Conservation (phyloP, 1,284 basidiomycete genomes). For the Papiliotrema flavescens region DNA sequence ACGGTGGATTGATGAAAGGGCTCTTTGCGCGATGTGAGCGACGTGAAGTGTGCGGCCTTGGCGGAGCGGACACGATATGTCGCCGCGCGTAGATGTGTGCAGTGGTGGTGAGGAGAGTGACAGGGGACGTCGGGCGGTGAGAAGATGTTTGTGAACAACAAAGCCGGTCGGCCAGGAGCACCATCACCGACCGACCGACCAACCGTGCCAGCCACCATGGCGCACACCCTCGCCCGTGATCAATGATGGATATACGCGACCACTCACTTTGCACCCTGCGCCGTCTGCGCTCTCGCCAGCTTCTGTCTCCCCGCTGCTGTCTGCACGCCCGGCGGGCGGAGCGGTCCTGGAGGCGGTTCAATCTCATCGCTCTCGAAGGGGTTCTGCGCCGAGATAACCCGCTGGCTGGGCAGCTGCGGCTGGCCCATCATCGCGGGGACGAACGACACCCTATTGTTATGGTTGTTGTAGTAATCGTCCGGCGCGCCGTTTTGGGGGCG, state of each 20-base stretch:
- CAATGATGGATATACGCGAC: background rate
- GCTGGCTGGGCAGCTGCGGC: conserved; percentile 4
- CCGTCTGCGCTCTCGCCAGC: background rate
- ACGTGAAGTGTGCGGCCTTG: too few relatives aligned
- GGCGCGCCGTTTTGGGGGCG: background rate
- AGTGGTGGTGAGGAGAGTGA: too few relatives aligned
- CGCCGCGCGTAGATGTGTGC: too few relatives aligned
- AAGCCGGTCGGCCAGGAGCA: background rate
- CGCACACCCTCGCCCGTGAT: too few relatives aligned
- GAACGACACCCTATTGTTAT: background rate
- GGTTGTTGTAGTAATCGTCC: background rate
- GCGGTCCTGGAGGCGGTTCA: conserved; percentile 1
- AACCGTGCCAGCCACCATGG: background rate
- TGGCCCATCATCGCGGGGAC: background rate
- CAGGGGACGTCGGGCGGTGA: too few relatives aligned
- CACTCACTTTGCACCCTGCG: background rate
- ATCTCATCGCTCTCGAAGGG: conserved; percentile 11
- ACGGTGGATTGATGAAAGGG: too few relatives aligned
- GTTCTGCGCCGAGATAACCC: conserved; percentile 7
- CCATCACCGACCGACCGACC: too few relatives aligned
- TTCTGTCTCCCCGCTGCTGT: background rate
- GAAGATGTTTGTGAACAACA: too few relatives aligned
- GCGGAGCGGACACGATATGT: too few relatives aligned
- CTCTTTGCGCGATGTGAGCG: too few relatives aligned
- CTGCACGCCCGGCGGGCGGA: background rate